Evolutionary conservation across 441 rosid genomes (phyloP).

Genomic region (Euphorbia corollata): DNA sequence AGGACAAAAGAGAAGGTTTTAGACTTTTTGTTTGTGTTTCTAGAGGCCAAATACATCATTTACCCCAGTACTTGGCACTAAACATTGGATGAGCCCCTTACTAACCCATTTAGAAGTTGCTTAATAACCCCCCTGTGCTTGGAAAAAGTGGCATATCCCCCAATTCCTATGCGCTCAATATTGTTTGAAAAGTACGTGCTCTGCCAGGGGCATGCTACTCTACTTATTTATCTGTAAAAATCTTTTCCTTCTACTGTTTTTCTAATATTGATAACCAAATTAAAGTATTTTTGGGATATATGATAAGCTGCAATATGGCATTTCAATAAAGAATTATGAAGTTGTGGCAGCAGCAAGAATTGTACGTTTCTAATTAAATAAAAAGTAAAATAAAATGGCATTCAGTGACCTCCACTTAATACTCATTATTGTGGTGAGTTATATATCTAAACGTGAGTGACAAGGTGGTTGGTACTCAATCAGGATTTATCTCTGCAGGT

Average conservation of each 20-base stretch:
- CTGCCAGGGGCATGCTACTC: too few relatives aligned
- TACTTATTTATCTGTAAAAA: not conserved
- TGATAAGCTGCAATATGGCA: not conserved
- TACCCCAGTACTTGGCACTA: too few relatives aligned
- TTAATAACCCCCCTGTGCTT: too few relatives aligned
- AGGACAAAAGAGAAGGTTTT: not conserved
- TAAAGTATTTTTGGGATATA: not conserved
- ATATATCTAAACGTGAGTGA: not conserved
- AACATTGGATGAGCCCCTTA: too few relatives aligned
- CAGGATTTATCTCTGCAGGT: not conserved
- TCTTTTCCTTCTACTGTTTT: not conserved
- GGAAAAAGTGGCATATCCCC: too few relatives aligned
- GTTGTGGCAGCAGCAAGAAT: not conserved
- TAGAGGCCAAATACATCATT: slow-evolving; percentile 3
- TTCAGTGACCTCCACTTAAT: not conserved
- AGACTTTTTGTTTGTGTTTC: slow-evolving; percentile 4
- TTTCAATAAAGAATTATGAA: not conserved
- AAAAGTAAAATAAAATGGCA: not conserved
- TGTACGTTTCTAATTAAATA: not conserved
- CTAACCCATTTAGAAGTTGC: too few relatives aligned
- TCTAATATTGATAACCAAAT: not conserved
- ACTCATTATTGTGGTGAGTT: not conserved
- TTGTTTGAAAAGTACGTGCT: too few relatives aligned
- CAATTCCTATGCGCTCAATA: too few relatives aligned
- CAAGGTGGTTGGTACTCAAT: not conserved